phyloP scores from a whole-genome alignment of 2,329 filamentous ascomycete species.

The Fusarium praegraminearum region DNA sequence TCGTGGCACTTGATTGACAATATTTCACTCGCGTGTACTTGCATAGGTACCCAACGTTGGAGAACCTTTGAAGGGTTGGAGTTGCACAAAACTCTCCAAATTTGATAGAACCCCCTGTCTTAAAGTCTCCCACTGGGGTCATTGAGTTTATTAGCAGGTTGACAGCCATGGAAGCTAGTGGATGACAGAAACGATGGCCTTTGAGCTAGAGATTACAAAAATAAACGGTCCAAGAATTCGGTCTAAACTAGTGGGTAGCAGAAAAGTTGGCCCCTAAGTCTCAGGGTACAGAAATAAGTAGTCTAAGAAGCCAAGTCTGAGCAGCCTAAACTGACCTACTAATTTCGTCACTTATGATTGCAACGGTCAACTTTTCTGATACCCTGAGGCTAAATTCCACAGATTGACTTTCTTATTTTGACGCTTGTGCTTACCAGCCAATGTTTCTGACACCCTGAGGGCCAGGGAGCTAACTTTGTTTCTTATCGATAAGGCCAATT shows the following conservation, averaged over 20 bases:
- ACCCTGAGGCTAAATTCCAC: fast-evolving
- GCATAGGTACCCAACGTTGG: constrained; percentile 14
- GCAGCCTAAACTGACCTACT: no score
- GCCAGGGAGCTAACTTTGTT: constrained; percentile 20
- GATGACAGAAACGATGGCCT: not conserved
- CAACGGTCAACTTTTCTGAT: no score
- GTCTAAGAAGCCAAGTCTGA: no score
- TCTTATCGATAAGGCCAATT: constrained; percentile 40
- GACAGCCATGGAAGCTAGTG: not conserved
- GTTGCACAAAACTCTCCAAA: constrained; percentile 24
- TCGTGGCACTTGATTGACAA: constrained; percentile 4
- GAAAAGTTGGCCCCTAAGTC: no score
- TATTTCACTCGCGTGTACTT: constrained; percentile 28
- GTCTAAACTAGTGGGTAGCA: no score
- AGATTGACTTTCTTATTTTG: not conserved
- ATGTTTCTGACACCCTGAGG: not conserved
- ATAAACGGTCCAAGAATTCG: not conserved
- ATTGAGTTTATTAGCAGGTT: constrained; percentile 11
- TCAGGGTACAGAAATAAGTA: no score
- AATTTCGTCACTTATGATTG: no score
- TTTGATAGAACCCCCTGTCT: constrained; percentile 23
- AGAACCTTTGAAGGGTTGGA: constrained; percentile 18
- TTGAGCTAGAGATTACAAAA: not conserved
- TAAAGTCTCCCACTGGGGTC: constrained; percentile 1
- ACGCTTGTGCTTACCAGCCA: not conserved